These are phyloP conservation scores for Microthlaspi erraticum DNA, from an alignment of 345 rosid genomes.

Conservation along the genomic window DNA sequence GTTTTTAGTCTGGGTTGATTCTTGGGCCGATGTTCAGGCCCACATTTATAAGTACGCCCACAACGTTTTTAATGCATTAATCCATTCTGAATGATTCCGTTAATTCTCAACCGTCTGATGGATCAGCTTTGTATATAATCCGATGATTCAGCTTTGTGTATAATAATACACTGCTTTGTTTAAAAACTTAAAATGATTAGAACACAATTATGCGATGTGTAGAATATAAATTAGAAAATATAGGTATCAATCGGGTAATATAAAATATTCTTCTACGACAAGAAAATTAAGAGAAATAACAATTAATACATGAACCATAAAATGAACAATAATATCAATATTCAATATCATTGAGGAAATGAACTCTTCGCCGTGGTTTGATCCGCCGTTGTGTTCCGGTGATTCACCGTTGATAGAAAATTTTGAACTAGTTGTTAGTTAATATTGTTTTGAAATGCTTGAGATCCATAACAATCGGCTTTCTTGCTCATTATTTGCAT, in stretches of 20 bases:
- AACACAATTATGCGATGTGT: not conserved
- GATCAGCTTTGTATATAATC: no score
- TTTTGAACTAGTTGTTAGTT: not conserved
- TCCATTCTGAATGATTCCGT: no score
- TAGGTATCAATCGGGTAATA: not conserved
- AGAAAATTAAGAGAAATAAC: not conserved
- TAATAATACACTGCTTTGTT: no score
- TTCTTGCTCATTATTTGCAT: slow-evolving; percentile 28
- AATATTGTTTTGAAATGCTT: slow-evolving; percentile 3
- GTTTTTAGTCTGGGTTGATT: not conserved
- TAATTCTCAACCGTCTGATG: not conserved
- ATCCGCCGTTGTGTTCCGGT: no score
- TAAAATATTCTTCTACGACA: not conserved
- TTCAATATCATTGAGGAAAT: no score
- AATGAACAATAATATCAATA: no score
- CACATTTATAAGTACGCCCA: not conserved
- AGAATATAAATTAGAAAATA: not conserved
- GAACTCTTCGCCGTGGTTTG: no score
- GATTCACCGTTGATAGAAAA: no score
- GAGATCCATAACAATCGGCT: slow-evolving; percentile 39
- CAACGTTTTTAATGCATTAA: no score
- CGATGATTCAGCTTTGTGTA: not conserved
- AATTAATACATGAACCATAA: not conserved
- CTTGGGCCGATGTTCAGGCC: slow-evolving; percentile 19
- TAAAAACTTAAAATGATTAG: not conserved